A percentile compares a stretch with the other conserved stretches of the same genome.
phyloP scores from a whole-genome alignment of 345 rosid genomes.

The Linum usitatissimum region DNA sequence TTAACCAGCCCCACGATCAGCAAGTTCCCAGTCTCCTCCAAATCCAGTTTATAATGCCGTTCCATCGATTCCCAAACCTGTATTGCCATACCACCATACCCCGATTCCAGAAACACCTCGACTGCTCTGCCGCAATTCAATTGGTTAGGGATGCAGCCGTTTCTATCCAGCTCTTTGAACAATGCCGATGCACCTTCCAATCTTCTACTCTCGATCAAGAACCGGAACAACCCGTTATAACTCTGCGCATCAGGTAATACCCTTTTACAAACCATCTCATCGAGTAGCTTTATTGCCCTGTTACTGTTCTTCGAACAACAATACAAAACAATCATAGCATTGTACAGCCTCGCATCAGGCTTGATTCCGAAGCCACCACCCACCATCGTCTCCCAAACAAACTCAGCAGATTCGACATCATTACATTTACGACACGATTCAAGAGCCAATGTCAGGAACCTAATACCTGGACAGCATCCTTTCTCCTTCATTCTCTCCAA shows the following conservation, averaged over 20 bases:
- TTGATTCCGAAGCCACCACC: conserved; percentile 22
- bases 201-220: conserved; percentile 29
- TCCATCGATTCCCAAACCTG: conserved; percentile 47
- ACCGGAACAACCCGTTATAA: conserved; percentile 37
- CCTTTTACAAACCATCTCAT: conserved; percentile 44
- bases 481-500: conserved; percentile 23
- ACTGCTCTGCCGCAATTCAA: conserved; percentile 31
- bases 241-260: conserved; percentile 38
- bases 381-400: conserved; percentile 38
- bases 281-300: conserved; percentile 30
- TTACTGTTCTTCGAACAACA: conserved; percentile 23
- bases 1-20: conserved; percentile 38
- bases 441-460: conserved; percentile 28
- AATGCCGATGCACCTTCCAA: conserved; percentile 29
- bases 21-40: conserved; percentile 44
- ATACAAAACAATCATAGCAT: conserved; percentile 37
- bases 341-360: conserved; percentile 40
- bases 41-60: conserved; percentile 27
- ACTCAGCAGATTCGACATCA: conserved; percentile 28
- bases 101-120: conserved; percentile 23
- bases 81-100: conserved; percentile 33
- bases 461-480: conserved; percentile 38
- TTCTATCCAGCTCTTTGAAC: conserved; percentile 47
- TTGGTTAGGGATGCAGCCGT: conserved; percentile 29
- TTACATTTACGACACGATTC: conserved; percentile 22